These are phyloP conservation scores for Nicotiana rustica DNA, from an alignment of 305 asterid genomes.

Conservation along the genomic window DNA sequence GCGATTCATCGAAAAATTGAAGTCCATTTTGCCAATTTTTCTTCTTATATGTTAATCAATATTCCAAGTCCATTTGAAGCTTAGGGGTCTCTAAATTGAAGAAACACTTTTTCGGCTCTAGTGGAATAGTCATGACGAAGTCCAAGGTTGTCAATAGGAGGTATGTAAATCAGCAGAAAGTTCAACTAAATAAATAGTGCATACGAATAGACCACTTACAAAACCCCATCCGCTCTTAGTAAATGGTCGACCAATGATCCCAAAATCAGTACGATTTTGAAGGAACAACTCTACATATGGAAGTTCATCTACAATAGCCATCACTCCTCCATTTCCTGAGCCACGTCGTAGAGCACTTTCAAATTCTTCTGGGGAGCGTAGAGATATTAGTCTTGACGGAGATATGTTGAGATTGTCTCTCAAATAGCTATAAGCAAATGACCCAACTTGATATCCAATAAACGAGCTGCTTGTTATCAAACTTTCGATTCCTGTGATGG, in stretches of 20 bases:
- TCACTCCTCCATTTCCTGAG: slow-evolving; percentile 72
- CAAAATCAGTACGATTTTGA: slow-evolving; percentile 67
- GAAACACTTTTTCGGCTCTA: background rate
- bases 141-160: slow-evolving; percentile 14
- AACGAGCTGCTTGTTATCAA: slow-evolving; percentile 59
- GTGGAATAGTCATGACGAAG: slow-evolving; percentile 11
- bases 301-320: slow-evolving; percentile 83
- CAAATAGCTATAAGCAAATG: slow-evolving; percentile 71
- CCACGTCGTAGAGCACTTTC: slow-evolving; percentile 66
- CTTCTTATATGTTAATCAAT: background rate
- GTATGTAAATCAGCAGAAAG: slow-evolving; percentile 11
- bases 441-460: slow-evolving; percentile 83
- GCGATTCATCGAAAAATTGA: background rate
- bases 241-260: slow-evolving; percentile 71
- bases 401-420: slow-evolving; percentile 60
- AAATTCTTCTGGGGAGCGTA: slow-evolving; percentile 73
- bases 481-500: slow-evolving; percentile 81
- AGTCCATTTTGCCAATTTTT: background rate
- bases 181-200: slow-evolving; percentile 30
- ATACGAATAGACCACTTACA: slow-evolving; percentile 54
- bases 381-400: slow-evolving; percentile 61
- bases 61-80: background rate
- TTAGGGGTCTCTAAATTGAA: background rate
- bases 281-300: slow-evolving; percentile 79
- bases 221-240: slow-evolving; percentile 90